Evolutionary conservation across 129 eudicot genomes (phyloP).

Genomic region (Flaveria sonorensis): DNA sequence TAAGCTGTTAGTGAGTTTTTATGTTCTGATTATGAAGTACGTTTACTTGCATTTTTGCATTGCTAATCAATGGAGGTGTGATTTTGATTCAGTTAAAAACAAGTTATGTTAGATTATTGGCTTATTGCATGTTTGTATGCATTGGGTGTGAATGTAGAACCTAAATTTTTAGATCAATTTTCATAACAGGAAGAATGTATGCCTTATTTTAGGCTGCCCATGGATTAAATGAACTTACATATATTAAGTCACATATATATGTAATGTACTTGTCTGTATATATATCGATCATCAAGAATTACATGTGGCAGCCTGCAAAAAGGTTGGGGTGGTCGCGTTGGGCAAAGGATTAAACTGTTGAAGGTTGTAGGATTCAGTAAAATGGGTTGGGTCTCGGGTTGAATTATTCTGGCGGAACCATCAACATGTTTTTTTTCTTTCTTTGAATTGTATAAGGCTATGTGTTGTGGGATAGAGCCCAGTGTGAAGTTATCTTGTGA

Average conservation of each 20-base stretch:
- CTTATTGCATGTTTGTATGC: not conserved
- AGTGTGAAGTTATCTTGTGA: too few species aligned
- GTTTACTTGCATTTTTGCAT: not conserved
- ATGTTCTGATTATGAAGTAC: not conserved
- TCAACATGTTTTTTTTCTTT: not conserved
- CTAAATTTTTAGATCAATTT: not conserved
- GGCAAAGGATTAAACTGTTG: not conserved
- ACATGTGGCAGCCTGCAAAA: not conserved
- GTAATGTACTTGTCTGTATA: not conserved
- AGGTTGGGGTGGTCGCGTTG: too few species aligned
- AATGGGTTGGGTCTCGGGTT: not conserved
- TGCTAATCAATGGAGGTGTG: not conserved
- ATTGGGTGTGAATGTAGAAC: not conserved
- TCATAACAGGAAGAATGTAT: not conserved
- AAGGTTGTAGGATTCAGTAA: not conserved
- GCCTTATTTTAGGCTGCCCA: not conserved
- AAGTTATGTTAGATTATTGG: not conserved
- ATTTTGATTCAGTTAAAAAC: not conserved
- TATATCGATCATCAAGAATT: not conserved
- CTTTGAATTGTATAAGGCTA: not conserved
- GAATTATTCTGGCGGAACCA: not conserved
- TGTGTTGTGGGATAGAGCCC: too few species aligned
- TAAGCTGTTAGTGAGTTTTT: slow-evolving; percentile 22
- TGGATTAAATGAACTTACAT: too few species aligned
- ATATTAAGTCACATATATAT: too few species aligned